Percentiles rank a stretch among this genome's conserved stretches.
phyloP scores from a whole-genome alignment of 257 asterid species.

The Jasminum sambac region DNA sequence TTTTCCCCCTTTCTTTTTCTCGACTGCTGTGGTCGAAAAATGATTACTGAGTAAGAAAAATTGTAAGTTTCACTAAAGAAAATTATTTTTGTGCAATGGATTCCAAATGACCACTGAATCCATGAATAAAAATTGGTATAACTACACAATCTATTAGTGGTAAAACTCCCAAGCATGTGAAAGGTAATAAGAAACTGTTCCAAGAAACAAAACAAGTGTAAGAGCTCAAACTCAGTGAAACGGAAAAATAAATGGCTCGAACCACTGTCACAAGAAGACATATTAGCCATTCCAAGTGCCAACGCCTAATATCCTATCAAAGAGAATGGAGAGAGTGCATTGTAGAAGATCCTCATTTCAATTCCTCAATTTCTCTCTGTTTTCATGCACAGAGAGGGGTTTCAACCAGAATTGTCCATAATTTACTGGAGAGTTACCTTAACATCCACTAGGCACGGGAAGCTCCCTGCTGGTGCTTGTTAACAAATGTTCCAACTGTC shows the following conservation, averaged over 20 bases:
- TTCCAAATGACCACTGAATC: too few relatives aligned
- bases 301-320: not conserved
- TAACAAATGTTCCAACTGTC: slow-evolving; percentile 55
- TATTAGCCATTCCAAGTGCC: not conserved
- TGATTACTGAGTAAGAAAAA: too few relatives aligned
- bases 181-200: not conserved
- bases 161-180: not conserved
- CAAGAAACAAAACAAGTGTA: not conserved
- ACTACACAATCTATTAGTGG: not conserved
- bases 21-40: too few relatives aligned
- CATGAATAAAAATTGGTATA: not conserved
- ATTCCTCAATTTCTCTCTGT: not conserved
- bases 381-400: not conserved
- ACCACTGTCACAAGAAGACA: not conserved
- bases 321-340: not conserved
- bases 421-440: not conserved
- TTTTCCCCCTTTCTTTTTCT: too few relatives aligned
- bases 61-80: too few relatives aligned
- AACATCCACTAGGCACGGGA: slow-evolving; percentile 25
- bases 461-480: slow-evolving; percentile 34
- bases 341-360: not conserved
- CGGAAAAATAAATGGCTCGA: not conserved
- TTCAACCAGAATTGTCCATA: not conserved
- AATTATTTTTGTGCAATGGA: too few relatives aligned
- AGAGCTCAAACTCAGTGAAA: not conserved